Base-by-base conservation (phyloP, 345 rosid genomes). In the Camelina neglecta region DNA sequence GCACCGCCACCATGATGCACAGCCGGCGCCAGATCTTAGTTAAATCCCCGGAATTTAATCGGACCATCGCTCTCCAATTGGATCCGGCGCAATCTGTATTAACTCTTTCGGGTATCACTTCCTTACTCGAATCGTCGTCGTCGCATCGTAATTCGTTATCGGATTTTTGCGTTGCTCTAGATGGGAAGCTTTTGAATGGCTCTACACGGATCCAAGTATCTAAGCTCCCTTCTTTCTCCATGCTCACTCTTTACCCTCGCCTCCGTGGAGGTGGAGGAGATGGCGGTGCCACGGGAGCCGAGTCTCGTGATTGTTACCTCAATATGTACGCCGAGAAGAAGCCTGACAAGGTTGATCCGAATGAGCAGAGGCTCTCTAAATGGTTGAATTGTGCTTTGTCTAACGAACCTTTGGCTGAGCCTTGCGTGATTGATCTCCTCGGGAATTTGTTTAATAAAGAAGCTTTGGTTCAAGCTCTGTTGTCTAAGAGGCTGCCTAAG, bases 231-330 rank as follows among this genome's bases (percentile, higher is more conserved):
- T 74, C 86, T 38, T 79, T 93, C 1, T 90, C 94, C 6, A 88
- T 89, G 38, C 86, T 93, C 47, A 29, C 80, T 23, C 70, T 95
- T 16, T 80, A 59, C 49, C 77, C 85, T 31, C 92, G 93, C 29
- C 83, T 89, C 77, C 78, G 31, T 11, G 99, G 93, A 13, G 98
- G 99, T 18, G 98, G 99, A 1, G 99, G 99, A 16, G 99, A 95
- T 82, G 99, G 99, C n/a, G 99, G 99, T 9, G 94, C 98, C 3
- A 95, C 99, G 0, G 98, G 98, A 11, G 98, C 98, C 0, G 96
- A 89, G 82, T 93, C 98, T 21, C 96, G 97, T 2, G 96, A 95
- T 78, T 95, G 98, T 73, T 95, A 95, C 64, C 96, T 95, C 68
- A 95, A 95, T 53, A 93, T 90, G 98, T 93, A 95, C 78, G 99